A percentile compares a stretch with the other conserved stretches of the same genome.
These are phyloP conservation scores for Gleditsia sinensis DNA, from an alignment of 306 rosid genomes.

Conservation along the genomic window DNA sequence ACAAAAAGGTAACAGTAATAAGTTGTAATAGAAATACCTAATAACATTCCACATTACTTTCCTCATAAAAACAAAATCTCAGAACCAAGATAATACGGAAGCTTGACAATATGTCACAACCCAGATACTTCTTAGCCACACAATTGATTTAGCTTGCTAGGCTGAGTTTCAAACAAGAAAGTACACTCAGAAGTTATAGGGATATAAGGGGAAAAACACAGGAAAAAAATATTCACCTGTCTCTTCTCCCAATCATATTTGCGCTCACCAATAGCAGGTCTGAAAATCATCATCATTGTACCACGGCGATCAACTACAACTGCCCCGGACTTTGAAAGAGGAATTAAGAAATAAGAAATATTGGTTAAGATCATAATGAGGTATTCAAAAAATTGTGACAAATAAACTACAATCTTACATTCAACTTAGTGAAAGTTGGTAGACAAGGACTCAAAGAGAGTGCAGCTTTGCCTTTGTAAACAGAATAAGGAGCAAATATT, in stretches of 20 bases:
- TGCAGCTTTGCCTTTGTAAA: slow-evolving; percentile 93
- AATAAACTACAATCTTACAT: slow-evolving; percentile 42
- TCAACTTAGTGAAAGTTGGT: slow-evolving; percentile 79
- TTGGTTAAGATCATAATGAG: not conserved
- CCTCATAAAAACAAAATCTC: slow-evolving; percentile 11
- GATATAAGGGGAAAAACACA: not conserved
- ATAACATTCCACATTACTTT: slow-evolving; percentile 28
- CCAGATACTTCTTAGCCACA: slow-evolving; percentile 8
- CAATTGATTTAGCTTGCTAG: not conserved
- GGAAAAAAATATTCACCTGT: slow-evolving; percentile 37
- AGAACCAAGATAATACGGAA: not conserved
- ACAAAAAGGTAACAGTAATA: slow-evolving; percentile 32
- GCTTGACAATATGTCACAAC: slow-evolving; percentile 16
- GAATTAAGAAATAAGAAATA: slow-evolving; percentile 25
- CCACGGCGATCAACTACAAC: slow-evolving; percentile 65
- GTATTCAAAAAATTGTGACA: slow-evolving; percentile 5
- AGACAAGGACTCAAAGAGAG: slow-evolving; percentile 70
- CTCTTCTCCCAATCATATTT: slow-evolving; percentile 57
- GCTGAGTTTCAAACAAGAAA: not conserved
- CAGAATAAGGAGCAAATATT: slow-evolving; percentile 66
- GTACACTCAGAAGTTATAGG: not conserved
- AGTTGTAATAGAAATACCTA: slow-evolving; percentile 17
- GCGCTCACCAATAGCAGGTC: slow-evolving; percentile 60
- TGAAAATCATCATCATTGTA: slow-evolving; percentile 50
- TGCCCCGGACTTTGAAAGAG: slow-evolving; percentile 53